Evolutionary conservation across 257 asterid genomes (phyloP), one percentile per base, ranked within the genome.

Genomic region (Solanum bukasovii): DNA sequence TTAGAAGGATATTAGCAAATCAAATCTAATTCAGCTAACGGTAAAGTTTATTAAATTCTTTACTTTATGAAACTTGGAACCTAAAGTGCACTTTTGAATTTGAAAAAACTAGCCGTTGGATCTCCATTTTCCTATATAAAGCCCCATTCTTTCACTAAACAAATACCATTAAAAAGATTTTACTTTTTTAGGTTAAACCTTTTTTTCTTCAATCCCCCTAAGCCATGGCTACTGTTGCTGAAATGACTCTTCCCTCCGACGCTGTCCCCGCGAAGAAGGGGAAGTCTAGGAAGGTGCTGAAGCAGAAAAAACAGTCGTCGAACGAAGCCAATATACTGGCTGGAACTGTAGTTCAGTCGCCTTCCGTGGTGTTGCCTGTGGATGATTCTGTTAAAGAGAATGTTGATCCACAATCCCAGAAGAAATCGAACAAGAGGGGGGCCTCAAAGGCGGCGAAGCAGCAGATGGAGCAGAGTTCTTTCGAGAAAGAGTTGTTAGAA

Each of bases 401-500:
- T 77, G 90, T 83, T 29, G 94, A 85, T 85, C 90, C 92, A 37
- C 85, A 61, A 40, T 84, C 93, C 21, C 92, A 81, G 88, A 93
- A 92, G 91, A 93, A 93, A 79, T 59, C 91, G 34, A 96, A 29
- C 67, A 79, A 92, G 92, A 95, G 82, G 37, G 98, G 95, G 68
- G 91, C 91, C 2, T 78, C 93, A 1, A 94, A 94, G 92, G 95
- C 89, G 21, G 94, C 88, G 31, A 93, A 94, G 89, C 87, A 92
- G 33, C 93, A 89, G 85, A 6, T 88, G 0, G 93, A 89, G 56
- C 89, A 87, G 8, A 74, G 88, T 12, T 91, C 91, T 7, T 92
- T 96, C 10, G 98, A 95, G 98, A 93, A 89, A 27, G 98, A 94
- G 59, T 63, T 95, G 93, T 93, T 81, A 25, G 95, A 94, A 88